Percentiles rank a stretch among this genome's conserved stretches.
Conservation (phyloP, 2,329 filamentous ascomycete genomes). For the Colletotrichum cordylinicola region DNA sequence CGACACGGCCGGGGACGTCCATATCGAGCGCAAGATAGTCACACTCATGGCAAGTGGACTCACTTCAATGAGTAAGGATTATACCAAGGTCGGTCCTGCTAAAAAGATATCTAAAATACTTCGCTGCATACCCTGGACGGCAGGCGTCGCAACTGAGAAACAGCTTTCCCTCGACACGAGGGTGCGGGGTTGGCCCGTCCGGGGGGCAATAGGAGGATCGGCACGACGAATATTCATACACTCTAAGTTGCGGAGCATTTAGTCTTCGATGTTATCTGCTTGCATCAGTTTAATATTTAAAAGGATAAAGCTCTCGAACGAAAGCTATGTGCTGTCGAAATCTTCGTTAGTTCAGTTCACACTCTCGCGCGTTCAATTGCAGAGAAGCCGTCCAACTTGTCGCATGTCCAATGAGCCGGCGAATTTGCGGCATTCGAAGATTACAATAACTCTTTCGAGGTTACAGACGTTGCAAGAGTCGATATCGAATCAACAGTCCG, state of each 20-base stretch:
- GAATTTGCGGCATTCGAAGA: fast-evolving
- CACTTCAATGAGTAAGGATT: fast-evolving
- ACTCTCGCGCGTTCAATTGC: not conserved
- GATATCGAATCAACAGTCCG: fast-evolving
- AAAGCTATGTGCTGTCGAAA: not conserved
- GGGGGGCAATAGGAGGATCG: not conserved
- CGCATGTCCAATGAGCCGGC: not conserved
- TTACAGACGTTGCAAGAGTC: fast-evolving
- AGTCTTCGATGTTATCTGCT: too few relatives aligned
- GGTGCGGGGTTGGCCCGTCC: not conserved
- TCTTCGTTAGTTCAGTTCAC: fast-evolving
- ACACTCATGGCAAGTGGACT: not conserved
- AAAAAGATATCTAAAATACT: fast-evolving
- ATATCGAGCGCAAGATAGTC: too few relatives aligned
- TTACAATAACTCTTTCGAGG: fast-evolving
- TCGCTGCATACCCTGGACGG: not conserved
- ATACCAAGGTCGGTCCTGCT: fast-evolving
- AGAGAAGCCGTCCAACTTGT: fast-evolving
- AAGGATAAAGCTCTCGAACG: too few relatives aligned
- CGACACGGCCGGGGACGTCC: too few relatives aligned
- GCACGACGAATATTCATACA: not conserved
- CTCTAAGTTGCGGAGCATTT: too few relatives aligned
- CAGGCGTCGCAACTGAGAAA: fast-evolving
- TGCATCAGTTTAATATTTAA: too few relatives aligned
- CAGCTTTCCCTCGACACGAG: not conserved